Percentiles rank a stretch among this genome's conserved stretches.
These are phyloP conservation scores for Mycena kentingensis DNA, from an alignment of 768 basidiomycete species.

Conservation along the genomic window DNA sequence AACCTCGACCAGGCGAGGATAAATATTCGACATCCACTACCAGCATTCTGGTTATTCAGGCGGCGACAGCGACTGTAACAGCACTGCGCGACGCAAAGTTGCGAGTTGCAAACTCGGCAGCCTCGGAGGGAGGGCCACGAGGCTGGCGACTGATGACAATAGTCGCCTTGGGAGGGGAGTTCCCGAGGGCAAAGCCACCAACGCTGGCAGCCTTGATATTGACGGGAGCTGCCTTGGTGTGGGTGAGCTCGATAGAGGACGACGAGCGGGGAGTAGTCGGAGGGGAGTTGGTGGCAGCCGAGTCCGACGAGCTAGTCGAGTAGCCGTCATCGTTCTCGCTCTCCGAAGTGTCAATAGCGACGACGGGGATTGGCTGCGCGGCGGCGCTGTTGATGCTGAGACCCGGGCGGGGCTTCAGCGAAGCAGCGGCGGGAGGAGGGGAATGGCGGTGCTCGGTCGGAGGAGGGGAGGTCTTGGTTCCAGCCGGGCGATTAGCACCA, in stretches of 20 bases:
- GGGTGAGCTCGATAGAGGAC: constrained; percentile 59
- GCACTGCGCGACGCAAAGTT: constrained; percentile 78
- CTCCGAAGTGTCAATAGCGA: constrained; percentile 56
- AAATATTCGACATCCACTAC: constrained; percentile 16
- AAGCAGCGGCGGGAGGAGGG: constrained; percentile 42
- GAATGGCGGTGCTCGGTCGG: constrained; percentile 54
- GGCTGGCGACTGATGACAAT: constrained; percentile 56
- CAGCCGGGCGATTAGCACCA: constrained; percentile 54
- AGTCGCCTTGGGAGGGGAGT: constrained; percentile 48
- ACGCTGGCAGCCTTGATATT: constrained; percentile 75
- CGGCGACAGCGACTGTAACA: background rate
- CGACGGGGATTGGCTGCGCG: constrained; percentile 52
- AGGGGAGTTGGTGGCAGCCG: constrained; percentile 54
- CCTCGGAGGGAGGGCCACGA: constrained; percentile 82
- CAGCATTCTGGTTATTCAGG: constrained; percentile 4
- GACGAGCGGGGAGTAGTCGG: constrained; percentile 78
- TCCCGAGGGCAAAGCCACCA: constrained; percentile 81
- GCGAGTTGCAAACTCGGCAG: constrained; percentile 85
- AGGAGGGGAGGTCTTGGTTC: constrained; percentile 72
- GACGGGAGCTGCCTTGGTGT: constrained; percentile 68
- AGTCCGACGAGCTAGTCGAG: constrained; percentile 60
- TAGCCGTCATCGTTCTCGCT: constrained; percentile 65
- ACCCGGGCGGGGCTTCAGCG: constrained; percentile 59
- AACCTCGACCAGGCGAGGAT: constrained; percentile 24
- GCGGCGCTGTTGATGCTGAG: constrained; percentile 58